Base-by-base conservation (phyloP, 2,329 filamentous ascomycete species). In the Madurella fahalii region DNA sequence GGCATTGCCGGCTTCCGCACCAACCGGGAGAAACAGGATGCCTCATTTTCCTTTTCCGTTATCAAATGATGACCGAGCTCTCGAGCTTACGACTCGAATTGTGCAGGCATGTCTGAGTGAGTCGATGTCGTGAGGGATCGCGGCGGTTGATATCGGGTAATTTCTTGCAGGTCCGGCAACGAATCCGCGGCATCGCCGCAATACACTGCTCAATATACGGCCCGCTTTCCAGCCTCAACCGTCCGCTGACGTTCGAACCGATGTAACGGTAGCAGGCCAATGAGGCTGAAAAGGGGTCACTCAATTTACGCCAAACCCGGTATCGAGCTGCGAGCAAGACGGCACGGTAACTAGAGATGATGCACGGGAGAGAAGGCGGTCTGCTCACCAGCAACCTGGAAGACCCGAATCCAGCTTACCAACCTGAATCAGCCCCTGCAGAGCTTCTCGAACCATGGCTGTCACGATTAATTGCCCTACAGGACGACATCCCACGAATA, bases 71-170 rank as follows among this genome's bases (percentile, higher is more conserved):
- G 25, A 25, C 25, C 25, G 25, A 25, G 7, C 25, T 25, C 25
- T 7, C 25, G 7, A 25, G 7, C 25, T 25, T n/a, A n/a, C 25
- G 25, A 25, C 25, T 25, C 25, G 25, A 7, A 3, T 7, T 7
- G 25, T 25, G 25, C 7, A 7, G 25, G 25, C 25, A 25, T 7
- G 25, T 25, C 25, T 25, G 25, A 7, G 7, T 25, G 25, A 25
- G n/a, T n/a, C n/a, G 25, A 25, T 25, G 25, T 25, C 25, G 25
- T 25, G 25, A 25, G 25, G 25, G 7, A 4, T 25, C 7, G 25
- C 25, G 25, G 54, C 50, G 47, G 54, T 47, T 50, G 48, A 51
- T 47, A 44, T 9, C 13, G 43, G 42, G 37, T 44, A 51, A 20
- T 48, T n/a, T 32, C 46, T 4, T 51, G 53, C 53, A 51, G 43